These are phyloP conservation scores for Yarrowia deformans DNA, from an alignment of 805 yeast species.

Conservation along the genomic window DNA sequence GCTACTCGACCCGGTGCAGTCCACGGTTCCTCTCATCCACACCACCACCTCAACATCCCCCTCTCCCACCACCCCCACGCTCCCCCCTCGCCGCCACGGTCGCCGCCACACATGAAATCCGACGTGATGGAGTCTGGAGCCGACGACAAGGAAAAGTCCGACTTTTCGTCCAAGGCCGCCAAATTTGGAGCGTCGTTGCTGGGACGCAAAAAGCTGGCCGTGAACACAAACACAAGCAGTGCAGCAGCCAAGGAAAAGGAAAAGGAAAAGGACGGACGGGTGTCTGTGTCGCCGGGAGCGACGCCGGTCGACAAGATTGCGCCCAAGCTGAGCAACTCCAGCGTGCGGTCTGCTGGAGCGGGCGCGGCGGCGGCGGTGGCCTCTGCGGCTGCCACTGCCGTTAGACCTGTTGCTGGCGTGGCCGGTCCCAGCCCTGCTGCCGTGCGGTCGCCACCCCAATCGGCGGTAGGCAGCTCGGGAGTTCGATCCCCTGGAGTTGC, in stretches of 20 bases:
- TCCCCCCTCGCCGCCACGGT: conserved; percentile 37
- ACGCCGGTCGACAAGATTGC: conserved; percentile 22
- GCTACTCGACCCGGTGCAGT: conserved; percentile 4
- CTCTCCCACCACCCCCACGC: background rate
- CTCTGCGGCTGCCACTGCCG: background rate
- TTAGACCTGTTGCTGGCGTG: background rate
- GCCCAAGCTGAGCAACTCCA: conserved; percentile 5
- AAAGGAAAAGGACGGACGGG: too few relatives aligned
- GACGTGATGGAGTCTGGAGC: conserved; percentile 25
- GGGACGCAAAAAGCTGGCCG: conserved; percentile 19
- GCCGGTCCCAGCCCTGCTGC: background rate
- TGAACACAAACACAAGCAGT: background rate
- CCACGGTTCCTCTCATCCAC: conserved; percentile 14
- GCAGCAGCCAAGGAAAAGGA: too few relatives aligned
- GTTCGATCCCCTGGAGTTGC: conserved; percentile 4
- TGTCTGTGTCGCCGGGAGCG: too few relatives aligned
- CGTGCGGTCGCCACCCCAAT: background rate
- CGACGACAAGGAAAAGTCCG: conserved; percentile 23
- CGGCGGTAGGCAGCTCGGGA: background rate
- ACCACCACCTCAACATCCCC: conserved; percentile 5
- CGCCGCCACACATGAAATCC: conserved; percentile 38
- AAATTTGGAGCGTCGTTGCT: conserved; percentile 25
- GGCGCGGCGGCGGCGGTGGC: background rate
- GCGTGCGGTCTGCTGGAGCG: background rate
- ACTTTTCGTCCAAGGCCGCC: conserved; percentile 38